Evolutionary conservation across 352 stramenopile species (phyloP).

Genomic region (Pythium grandisporangium): DNA sequence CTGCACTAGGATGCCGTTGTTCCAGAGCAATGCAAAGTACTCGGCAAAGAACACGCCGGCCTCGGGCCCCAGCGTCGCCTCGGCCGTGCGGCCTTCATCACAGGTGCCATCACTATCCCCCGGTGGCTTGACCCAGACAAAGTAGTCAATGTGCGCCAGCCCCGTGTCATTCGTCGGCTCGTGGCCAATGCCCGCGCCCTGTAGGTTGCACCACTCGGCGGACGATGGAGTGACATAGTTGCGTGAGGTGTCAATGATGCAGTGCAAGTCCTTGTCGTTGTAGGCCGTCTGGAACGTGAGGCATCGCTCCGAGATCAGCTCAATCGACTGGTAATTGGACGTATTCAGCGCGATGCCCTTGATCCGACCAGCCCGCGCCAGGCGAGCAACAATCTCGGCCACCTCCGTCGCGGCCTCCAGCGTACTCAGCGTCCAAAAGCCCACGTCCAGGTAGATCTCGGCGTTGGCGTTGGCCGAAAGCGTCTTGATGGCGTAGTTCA

Average conservation of each 20-base stretch:
- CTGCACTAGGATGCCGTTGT: constrained; percentile 63
- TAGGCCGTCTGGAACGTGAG: constrained; percentile 41
- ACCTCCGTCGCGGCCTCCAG: constrained; percentile 2
- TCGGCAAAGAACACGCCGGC: constrained; percentile 50
- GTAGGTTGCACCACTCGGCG: constrained; percentile 65
- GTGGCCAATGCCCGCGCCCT: constrained; percentile 39
- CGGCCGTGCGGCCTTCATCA: constrained; percentile 22
- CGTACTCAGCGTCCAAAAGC: constrained; percentile 35
- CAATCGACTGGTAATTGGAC: constrained; percentile 55
- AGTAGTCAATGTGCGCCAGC: constrained; percentile 45
- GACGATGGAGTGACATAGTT: constrained; percentile 31
- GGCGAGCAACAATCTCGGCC: constrained; percentile 8
- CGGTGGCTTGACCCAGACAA: constrained; percentile 56
- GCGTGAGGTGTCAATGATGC: constrained; percentile 55
- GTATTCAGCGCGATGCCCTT: constrained; percentile 66
- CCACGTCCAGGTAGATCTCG: constrained; percentile 59
- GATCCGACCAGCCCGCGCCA: constrained; percentile 23
- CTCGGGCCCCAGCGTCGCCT: constrained; percentile 21
- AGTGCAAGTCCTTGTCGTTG: constrained; percentile 30
- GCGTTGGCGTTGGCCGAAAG: constrained; percentile 53
- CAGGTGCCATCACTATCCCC: constrained; percentile 60
- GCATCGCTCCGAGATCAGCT: constrained; percentile 39
- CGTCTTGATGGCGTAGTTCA: constrained; percentile 34
- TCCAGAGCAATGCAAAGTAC: constrained; percentile 43
- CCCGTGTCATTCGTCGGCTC: constrained; percentile 40